These are phyloP conservation scores for Nakataea oryzae DNA, from an alignment of 2,329 filamentous ascomycete genomes.

Conservation along the genomic window DNA sequence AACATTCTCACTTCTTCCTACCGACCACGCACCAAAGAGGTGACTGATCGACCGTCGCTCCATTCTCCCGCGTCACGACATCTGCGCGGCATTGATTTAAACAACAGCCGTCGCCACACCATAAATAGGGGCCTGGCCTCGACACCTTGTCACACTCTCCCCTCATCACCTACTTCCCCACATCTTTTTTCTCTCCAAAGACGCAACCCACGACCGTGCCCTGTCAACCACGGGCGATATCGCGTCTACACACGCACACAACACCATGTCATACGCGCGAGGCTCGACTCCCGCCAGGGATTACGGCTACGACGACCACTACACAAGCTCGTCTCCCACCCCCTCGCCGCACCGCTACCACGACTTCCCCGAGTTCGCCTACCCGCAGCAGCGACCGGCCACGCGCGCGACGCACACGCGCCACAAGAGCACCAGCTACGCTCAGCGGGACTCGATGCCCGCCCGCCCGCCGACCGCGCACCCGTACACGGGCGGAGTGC, in stretches of 20 bases:
- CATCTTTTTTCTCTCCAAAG: no score
- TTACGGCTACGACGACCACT: constrained; percentile 40
- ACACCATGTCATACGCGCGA: constrained; percentile 32
- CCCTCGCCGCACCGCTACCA: constrained; percentile 44
- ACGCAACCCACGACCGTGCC: no score
- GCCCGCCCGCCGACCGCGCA: constrained; percentile 30
- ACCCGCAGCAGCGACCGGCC: constrained; percentile 39
- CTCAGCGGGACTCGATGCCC: constrained; percentile 24
- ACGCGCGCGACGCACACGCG: constrained; percentile 38
- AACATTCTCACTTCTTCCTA: constrained; percentile 43
- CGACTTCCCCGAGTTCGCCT: constrained; percentile 15
- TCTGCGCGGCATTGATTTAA: constrained; percentile 21
- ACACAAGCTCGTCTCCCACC: constrained; percentile 44
- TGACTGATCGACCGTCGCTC: constrained; percentile 36
- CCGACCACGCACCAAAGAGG: constrained; percentile 49
- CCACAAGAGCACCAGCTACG: constrained; percentile 29
- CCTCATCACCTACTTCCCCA: constrained; percentile 17
- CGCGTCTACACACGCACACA: constrained; percentile 7
- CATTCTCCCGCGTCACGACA: constrained; percentile 32
- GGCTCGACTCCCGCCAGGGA: constrained; percentile 38
- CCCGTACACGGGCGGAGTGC: not conserved
- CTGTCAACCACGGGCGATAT: no score
- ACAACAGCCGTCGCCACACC: not conserved
- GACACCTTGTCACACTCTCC: constrained; percentile 1
- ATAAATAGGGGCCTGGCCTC: constrained; percentile 3